A percentile compares a stretch with the other conserved stretches of the same genome.
Evolutionary conservation across 768 basidiomycete species (phyloP).

Genomic region (Mrakia frigida): DNA sequence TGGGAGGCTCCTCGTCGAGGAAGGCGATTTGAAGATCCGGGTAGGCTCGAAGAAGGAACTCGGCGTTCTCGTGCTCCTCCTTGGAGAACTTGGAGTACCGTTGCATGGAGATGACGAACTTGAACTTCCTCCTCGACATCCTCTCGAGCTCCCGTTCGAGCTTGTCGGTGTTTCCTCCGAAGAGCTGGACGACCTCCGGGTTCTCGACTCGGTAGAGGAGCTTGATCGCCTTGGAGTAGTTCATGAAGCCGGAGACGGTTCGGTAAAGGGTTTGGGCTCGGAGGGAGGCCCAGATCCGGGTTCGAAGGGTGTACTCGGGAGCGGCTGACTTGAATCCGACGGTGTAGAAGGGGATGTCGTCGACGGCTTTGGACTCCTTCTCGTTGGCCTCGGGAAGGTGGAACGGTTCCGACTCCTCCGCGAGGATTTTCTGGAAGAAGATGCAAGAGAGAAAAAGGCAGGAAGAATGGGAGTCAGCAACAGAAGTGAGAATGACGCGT

Average conservation of each 20-base stretch:
- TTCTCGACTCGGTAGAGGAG: constrained; percentile 97
- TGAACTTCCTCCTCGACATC: constrained; percentile 98
- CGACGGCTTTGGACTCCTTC: constrained; percentile 68
- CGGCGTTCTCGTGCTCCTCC: constrained; percentile 98
- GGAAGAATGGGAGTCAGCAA: too few relatives aligned
- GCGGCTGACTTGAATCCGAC: constrained; percentile 99
- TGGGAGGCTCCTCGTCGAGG: constrained; percentile 87
- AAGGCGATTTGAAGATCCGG: constrained; percentile 98
- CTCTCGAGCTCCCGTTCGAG: constrained; percentile 93
- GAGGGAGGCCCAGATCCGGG: constrained; percentile 97
- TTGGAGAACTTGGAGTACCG: constrained; percentile 99
- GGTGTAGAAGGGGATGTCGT: constrained; percentile 95
- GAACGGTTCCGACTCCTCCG: constrained; percentile 86
- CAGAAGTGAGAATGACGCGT: too few relatives aligned
- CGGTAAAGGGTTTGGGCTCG: constrained; percentile 99
- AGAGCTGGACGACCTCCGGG: constrained; percentile 95
- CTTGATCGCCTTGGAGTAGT: constrained; percentile 99
- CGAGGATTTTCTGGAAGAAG: constrained; percentile 66
- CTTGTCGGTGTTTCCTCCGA: constrained; percentile 95
- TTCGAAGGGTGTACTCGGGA: constrained; percentile 95
- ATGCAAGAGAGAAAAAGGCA: too few relatives aligned
- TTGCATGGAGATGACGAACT: constrained; percentile 99
- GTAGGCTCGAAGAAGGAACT: constrained; percentile 94
- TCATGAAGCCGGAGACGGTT: constrained; percentile 99
- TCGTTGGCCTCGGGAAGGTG: constrained; percentile 67